Evolutionary conservation across 2,329 filamentous ascomycete species (phyloP), one percentile per base, ranked within the genome.

Genomic region (Trichophyton verrucosum): DNA sequence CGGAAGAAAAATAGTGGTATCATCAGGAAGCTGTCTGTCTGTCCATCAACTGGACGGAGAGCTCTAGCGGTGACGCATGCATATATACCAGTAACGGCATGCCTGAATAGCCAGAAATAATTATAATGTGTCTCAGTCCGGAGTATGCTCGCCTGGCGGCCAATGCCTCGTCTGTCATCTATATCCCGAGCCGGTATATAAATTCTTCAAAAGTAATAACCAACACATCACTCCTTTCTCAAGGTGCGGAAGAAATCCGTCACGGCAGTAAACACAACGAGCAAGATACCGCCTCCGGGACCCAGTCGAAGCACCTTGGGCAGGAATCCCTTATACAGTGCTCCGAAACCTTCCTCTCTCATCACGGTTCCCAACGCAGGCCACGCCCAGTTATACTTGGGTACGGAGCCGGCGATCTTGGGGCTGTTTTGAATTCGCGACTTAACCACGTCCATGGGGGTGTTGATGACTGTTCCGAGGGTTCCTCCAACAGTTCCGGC

Each of bases 381-480:
- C 83, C 86, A 96, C 36, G 94, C 94, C 94, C 94, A 99, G 83
- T 97, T 96, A 80, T 99, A 99, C 82, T 99, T 99, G 71, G 89
- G 89, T 22, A 85, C 77, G 60, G 83, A 80, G 3, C 94, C 94
- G n/a, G 87, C 74, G 44, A 95, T 78, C 80, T 88, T 92, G 66
- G 88, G 81, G 61, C 84, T 90, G 78, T 99, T 99, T 77, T 99
- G 94, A 67, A 99, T 99, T 65, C 94, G 87, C 66, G 89, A 95
- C 83, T 99, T 99, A 78, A 97, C 91, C 20, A 97, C 92, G 71
- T 97, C 91, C 84, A 96, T 86, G 61, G 91, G 91, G 2, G 92
- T 97, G 81, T 99, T 99, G 65, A 97, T 73, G 46, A 96, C 82
- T 2, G 92, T 99, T 74, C 94, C 92, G 59, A 87, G 80, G 3